Percentiles rank a stretch among this genome's conserved stretches.
These are phyloP conservation scores for Limtongia smithiae DNA, from an alignment of 805 yeast genomes.

Conservation along the genomic window DNA sequence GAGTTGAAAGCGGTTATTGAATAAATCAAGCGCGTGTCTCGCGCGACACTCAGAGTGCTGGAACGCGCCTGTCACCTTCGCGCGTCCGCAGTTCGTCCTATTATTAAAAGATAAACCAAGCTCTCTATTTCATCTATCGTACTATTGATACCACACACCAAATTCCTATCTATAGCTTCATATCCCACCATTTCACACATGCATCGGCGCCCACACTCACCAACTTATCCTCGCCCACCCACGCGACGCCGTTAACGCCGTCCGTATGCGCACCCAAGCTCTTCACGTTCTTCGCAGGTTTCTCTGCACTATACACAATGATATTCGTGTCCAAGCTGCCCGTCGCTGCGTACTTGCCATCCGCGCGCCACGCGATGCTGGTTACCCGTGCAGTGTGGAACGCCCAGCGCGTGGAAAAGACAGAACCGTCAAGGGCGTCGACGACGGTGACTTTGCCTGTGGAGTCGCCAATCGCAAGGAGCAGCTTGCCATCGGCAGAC, in stretches of 20 bases:
- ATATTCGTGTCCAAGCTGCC: conserved; percentile 83
- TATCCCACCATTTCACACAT: conserved; percentile 67
- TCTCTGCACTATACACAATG: conserved; percentile 71
- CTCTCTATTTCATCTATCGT: no score
- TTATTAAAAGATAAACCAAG: no score
- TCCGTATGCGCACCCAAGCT: conserved; percentile 78
- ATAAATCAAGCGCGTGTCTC: no score
- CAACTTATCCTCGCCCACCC: conserved; percentile 53
- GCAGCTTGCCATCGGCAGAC: conserved; percentile 31
- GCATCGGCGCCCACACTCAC: conserved; percentile 81
- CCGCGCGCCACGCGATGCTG: conserved; percentile 73
- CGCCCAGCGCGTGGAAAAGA: conserved; percentile 86
- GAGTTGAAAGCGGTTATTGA: no score
- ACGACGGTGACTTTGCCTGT: conserved; percentile 83
- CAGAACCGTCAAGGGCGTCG: conserved; percentile 47
- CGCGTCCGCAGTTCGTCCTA: no score
- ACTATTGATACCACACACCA: no score
- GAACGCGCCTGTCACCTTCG: no score
- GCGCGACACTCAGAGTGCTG: no score
- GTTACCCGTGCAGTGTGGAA: conserved; percentile 84
- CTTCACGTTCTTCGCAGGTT: conserved; percentile 75
- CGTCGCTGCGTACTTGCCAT: conserved; percentile 67
- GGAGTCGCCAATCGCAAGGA: conserved; percentile 79
- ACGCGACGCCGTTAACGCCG: conserved; percentile 72
- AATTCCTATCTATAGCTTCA: conserved; percentile 22